phyloP scores from a whole-genome alignment of 257 asterid species.

The Asclepias syriaca region DNA sequence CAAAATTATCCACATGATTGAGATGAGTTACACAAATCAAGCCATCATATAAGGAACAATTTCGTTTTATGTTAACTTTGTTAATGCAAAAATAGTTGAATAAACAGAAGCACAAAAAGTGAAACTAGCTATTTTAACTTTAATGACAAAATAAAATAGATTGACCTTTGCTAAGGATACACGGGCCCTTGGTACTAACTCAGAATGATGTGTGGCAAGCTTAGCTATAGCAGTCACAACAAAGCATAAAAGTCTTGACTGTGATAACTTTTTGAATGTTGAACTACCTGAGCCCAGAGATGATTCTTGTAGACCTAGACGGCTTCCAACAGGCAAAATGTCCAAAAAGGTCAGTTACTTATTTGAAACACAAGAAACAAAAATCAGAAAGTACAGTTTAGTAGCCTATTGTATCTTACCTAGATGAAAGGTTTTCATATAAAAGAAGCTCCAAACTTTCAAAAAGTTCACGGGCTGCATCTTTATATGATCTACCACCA shows the following conservation, averaged over 20 bases:
- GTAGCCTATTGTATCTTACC: conserved; percentile 29
- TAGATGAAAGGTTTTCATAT: conserved; percentile 79
- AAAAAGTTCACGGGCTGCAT: conserved; percentile 91
- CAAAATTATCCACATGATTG: conserved; percentile 8
- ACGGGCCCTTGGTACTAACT: conserved; percentile 79
- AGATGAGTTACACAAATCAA: neutral
- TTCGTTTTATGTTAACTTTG: neutral
- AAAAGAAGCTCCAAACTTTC: conserved; percentile 87
- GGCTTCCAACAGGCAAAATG: conserved; percentile 37
- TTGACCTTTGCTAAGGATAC: conserved; percentile 86
- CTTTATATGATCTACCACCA: conserved; percentile 80
- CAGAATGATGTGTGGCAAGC: conserved; percentile 80
- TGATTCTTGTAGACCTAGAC: conserved; percentile 67
- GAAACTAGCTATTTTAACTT: neutral
- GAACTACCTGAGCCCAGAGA: conserved; percentile 59
- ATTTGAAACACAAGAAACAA: conserved; percentile 15
- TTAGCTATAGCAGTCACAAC: conserved; percentile 94
- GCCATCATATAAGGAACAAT: conserved; percentile 4
- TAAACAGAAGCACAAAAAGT: neutral
- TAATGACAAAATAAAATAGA: neutral
- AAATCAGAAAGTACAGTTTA: conserved; percentile 6
- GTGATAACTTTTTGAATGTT: conserved; percentile 61
- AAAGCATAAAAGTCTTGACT: conserved; percentile 86
- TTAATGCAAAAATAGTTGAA: neutral
- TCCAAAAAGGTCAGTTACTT: conserved; percentile 10